Conservation (phyloP, 2,329 filamentous ascomycete genomes). For the Neopestalotiopsis clavispora region DNA sequence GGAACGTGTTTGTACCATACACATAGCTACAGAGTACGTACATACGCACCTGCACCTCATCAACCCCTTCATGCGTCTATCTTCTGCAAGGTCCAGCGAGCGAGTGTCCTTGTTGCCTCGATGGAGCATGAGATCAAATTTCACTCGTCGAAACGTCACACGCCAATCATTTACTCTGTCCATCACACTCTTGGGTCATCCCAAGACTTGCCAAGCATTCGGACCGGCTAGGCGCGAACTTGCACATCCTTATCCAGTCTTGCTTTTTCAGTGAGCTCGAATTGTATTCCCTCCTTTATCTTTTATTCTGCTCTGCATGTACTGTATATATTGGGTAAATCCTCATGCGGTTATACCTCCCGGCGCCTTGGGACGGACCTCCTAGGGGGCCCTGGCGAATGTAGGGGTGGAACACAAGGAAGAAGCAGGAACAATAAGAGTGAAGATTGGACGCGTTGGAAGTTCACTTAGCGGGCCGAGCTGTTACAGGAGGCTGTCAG, state of each 20-base stretch:
- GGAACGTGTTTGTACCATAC: neutral
- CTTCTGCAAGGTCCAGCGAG: neutral
- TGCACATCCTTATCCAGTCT: neutral
- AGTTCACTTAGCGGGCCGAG: neutral
- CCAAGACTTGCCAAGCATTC: neutral
- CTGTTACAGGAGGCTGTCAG: slow-evolving; percentile 1
- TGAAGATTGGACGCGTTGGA: neutral
- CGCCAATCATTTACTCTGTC: neutral
- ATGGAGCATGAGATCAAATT: slow-evolving; percentile 10
- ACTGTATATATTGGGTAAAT: neutral
- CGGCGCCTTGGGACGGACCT: neutral
- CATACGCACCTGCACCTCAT: neutral
- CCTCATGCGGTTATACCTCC: neutral
- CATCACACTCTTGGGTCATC: neutral
- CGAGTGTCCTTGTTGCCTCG: neutral
- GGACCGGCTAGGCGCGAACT: neutral
- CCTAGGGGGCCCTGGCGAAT: neutral
- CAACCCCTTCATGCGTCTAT: slow-evolving; percentile 4
- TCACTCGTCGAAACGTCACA: slow-evolving; percentile 9
- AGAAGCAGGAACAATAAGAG: neutral
- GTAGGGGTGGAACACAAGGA: neutral
- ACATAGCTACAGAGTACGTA: no score
- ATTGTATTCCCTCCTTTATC: neutral
- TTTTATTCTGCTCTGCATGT: neutral
- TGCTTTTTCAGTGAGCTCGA: neutral